Base-by-base conservation (phyloP, 2,329 filamentous ascomycete species). In the Nannizziopsis barbatae region DNA sequence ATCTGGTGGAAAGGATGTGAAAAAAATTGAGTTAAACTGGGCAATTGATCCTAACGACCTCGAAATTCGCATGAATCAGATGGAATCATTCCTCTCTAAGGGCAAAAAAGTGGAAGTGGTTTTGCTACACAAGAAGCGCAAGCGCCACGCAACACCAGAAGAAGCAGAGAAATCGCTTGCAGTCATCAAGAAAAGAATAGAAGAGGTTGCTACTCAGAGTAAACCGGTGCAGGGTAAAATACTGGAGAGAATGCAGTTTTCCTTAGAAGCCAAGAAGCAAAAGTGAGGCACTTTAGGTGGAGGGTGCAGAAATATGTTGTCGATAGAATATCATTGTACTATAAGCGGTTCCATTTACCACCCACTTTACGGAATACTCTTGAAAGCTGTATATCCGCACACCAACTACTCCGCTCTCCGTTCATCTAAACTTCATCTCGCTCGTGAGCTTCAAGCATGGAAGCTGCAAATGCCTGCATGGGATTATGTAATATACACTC, bases 11-110 rank as follows among this genome's bases (percentile, higher is more conserved):
- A 95, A 95, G 69, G 22, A 27, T 27, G 4, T 27, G 22, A 27
- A 27, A 27, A 82, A 83, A 61, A 65, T 95, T n/a, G 89, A 95
- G 68, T 58, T 96, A 57, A 90, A 87, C 64, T 96, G 89, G 89
- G 81, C 83, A 31, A 93, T 94, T 59, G 81, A 80, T 52, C 61
- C 66, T 10, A 77, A 90, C 61, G 89, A 95, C 69, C 64, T 95
- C 45, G 68, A 68, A n/a, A 81, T 85, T 62, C 77, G 82, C 60
- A 62, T 92, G 63, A 76, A 76, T 59, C 78, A 80, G 67, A 63
- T 90, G 58, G 67, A 67, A 52, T 73, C 69, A 47, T 95, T 95
- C 61, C 61, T 95, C 61, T 69, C 63, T 7, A 86, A 86, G 63
- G 88, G 88, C 1, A 75, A 77, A 62, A 80, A 75, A 61, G 86